These are phyloP conservation scores for Agrocybe pediades DNA, from an alignment of 768 basidiomycete species.

Conservation along the genomic window DNA sequence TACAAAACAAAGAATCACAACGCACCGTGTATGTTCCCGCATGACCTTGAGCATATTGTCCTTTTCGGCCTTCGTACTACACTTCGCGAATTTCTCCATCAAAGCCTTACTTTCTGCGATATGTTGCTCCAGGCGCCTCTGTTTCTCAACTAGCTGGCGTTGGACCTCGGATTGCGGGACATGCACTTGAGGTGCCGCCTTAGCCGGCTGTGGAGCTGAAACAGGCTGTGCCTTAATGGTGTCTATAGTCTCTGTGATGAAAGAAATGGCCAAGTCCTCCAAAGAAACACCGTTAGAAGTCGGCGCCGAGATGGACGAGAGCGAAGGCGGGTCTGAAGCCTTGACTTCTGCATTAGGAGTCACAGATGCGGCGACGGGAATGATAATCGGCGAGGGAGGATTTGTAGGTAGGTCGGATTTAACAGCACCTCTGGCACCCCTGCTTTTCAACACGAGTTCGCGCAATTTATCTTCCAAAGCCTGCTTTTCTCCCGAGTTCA, in stretches of 20 bases:
- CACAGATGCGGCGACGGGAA: neutral
- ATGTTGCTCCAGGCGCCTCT: slow-evolving; percentile 48
- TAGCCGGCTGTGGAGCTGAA: slow-evolving; percentile 3
- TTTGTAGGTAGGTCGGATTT: slow-evolving; percentile 4
- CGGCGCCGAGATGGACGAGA: slow-evolving; percentile 8
- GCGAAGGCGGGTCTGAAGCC: neutral
- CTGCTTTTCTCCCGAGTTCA: slow-evolving; percentile 28
- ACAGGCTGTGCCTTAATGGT: slow-evolving; percentile 32
- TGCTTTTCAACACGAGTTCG: slow-evolving; percentile 40
- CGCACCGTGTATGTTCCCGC: slow-evolving; percentile 57
- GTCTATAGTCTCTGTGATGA: slow-evolving; percentile 60
- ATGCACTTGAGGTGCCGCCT: neutral
- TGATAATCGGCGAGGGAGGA: neutral
- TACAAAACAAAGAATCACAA: slow-evolving; percentile 22
- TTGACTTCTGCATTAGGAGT: neutral
- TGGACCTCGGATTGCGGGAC: slow-evolving; percentile 10
- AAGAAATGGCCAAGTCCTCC: slow-evolving; percentile 57
- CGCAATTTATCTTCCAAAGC: slow-evolving; percentile 45
- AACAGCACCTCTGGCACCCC: slow-evolving; percentile 23
- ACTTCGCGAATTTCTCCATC: slow-evolving; percentile 46
- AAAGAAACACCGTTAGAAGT: slow-evolving; percentile 34
- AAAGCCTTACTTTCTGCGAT: slow-evolving; percentile 55
- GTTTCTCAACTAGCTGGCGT: slow-evolving; percentile 46
- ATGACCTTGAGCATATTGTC: slow-evolving; percentile 45
- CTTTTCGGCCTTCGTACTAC: slow-evolving; percentile 53